Evolutionary conservation across 805 yeast species (phyloP).

Genomic region (Ogataea saltuana): DNA sequence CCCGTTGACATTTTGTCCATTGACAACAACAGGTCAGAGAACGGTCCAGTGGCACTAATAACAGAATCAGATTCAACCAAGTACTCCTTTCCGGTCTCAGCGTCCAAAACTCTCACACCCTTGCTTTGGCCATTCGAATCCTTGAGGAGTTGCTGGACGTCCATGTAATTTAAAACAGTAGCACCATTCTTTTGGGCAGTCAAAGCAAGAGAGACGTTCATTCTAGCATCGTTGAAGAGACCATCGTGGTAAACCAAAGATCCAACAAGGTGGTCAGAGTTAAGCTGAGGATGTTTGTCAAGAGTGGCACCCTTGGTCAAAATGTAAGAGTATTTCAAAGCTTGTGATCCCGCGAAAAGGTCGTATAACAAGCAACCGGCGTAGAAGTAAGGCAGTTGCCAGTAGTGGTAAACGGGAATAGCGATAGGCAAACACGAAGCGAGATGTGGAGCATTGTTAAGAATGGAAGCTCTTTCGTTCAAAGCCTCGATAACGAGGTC

Average conservation of each 20-base stretch:
- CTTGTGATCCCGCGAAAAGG: slow-evolving; percentile 86
- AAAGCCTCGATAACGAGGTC: slow-evolving; percentile 87
- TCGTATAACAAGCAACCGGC: slow-evolving; percentile 91
- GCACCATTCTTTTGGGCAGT: slow-evolving; percentile 89
- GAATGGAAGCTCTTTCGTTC: slow-evolving; percentile 81
- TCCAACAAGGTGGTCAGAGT: slow-evolving; percentile 76
- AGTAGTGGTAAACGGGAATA: slow-evolving; percentile 94
- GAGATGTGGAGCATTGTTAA: slow-evolving; percentile 90
- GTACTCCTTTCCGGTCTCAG: slow-evolving; percentile 63
- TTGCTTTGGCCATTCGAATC: slow-evolving; percentile 56
- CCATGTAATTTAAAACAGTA: slow-evolving; percentile 82
- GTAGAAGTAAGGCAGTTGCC: slow-evolving; percentile 95
- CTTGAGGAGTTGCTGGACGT: slow-evolving; percentile 75
- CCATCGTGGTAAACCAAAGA: slow-evolving; percentile 95
- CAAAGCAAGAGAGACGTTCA: slow-evolving; percentile 82
- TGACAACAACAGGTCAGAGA: slow-evolving; percentile 78
- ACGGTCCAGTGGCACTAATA: slow-evolving; percentile 95
- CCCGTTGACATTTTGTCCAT: slow-evolving; percentile 79
- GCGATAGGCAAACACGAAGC: slow-evolving; percentile 83
- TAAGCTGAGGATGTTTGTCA: slow-evolving; percentile 84
- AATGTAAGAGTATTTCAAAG: slow-evolving; percentile 75
- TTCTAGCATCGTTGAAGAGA: slow-evolving; percentile 87
- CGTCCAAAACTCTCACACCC: slow-evolving; percentile 78
- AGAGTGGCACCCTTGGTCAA: slow-evolving; percentile 65
- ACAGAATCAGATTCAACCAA: slow-evolving; percentile 69